Conservation (phyloP, 179 eudicot species). For the Dionaea muscipula region DNA sequence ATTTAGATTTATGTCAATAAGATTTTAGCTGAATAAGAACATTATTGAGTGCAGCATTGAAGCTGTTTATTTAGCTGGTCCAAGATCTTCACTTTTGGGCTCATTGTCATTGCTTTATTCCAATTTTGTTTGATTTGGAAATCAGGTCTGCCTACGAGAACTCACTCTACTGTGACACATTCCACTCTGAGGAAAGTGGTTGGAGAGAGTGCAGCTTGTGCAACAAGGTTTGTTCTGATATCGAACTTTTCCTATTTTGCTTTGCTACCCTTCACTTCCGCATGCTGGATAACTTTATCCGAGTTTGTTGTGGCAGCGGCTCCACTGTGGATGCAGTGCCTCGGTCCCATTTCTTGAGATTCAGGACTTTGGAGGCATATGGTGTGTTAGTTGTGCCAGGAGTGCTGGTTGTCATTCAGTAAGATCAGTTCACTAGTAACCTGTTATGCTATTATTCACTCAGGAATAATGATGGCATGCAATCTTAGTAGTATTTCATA, state of each 20-base stretch:
- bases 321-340: slow-evolving; percentile 48
- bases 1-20: neutral
- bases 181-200: slow-evolving; percentile 32
- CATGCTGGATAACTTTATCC: neutral
- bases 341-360: slow-evolving; percentile 25
- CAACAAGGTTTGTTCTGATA: slow-evolving; percentile 27
- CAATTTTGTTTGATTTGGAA: slow-evolving; percentile 4
- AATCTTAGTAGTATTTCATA: neutral
- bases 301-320: slow-evolving; percentile 21
- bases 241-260: neutral
- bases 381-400: slow-evolving; percentile 31
- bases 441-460: neutral
- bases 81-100: neutral
- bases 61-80: neutral
- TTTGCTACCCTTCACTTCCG: neutral
- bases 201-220: slow-evolving; percentile 50
- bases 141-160: slow-evolving; percentile 34
- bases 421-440: slow-evolving; percentile 7
- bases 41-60: neutral
- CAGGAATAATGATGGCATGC: neutral
- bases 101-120: neutral
- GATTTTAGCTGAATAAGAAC: neutral
- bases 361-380: slow-evolving; percentile 41
- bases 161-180: slow-evolving; percentile 26
- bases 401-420: slow-evolving; percentile 27